Base-by-base conservation (phyloP, 139 green algal genomes). In the Chlorella vulgaris region DNA sequence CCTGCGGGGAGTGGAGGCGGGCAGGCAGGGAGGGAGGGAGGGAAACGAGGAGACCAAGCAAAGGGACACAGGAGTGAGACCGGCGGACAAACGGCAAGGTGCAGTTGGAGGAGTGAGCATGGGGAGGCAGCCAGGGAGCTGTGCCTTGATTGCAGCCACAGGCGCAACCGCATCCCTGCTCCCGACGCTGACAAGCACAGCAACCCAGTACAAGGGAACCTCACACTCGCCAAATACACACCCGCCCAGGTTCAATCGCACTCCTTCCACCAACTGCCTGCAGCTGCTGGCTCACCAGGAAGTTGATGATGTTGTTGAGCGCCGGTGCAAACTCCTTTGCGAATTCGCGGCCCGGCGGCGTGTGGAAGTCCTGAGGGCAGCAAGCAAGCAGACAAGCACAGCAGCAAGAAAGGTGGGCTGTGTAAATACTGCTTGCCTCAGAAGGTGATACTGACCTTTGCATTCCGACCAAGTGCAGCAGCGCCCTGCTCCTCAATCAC, bases 291-390 rank as follows among this genome's bases (percentile, higher is more conserved):
- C 65, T 29, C 22, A 94, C 91, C 77, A 98, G 86, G 84, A 98
- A 98, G 74, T 89, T 82, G 39, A 98, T 93, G 67, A 90, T 82
- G n/a, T 76, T 83, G 80, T 96, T 97, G 70, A 98, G 79, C 33
- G 89, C 77, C 7, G 85, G 81, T 13, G 87, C 91, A 35, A 98
- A 84, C 86, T 98, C 94, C 47, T 94, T 91, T 0, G 83, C 83
- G 68, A 98, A 87, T 42, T 86, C 86, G 81, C 94, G 78, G 83
- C 90, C 36, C 67, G 83, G 39, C 0, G 94, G 93, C 0, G 90
- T 94, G 60, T 43, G 83, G 83, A 98, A 98, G 81, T 96, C 91
- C 38, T 84, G 79, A 26, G 42, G 33, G 22, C 22, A 6, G 51
- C 28, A 43, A 24, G 18, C 26, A 31, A 31, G 42, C 28, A 26